Evolutionary conservation across 306 rosid species (phyloP).

Genomic region (Pyrus pyrifolia): DNA sequence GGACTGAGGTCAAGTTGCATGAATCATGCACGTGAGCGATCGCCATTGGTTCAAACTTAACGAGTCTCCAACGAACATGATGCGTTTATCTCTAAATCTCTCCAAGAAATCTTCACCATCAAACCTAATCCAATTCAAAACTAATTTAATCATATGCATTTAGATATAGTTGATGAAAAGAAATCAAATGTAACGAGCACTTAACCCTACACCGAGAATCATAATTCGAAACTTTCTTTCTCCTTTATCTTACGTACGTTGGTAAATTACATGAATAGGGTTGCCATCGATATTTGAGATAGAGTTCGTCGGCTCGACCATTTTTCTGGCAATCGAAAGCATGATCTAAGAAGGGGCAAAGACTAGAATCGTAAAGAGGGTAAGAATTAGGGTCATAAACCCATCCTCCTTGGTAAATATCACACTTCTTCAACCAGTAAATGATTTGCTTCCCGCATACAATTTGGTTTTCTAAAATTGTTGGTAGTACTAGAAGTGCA

Average conservation of each 20-base stretch:
- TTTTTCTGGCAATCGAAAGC: conserved; percentile 23
- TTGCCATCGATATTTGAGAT: conserved; percentile 36
- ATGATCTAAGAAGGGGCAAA: conserved; percentile 13
- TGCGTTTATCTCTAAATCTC: conserved; percentile 14
- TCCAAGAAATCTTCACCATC: conserved; percentile 12
- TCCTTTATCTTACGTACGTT: conserved; percentile 1
- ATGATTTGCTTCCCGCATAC: conserved; percentile 5
- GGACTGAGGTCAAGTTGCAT: neutral
- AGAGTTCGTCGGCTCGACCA: conserved; percentile 24
- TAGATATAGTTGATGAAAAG: too few species aligned
- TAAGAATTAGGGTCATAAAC: conserved; percentile 30
- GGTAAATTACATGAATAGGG: conserved; percentile 29
- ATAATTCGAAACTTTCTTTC: neutral
- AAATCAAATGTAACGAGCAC: neutral
- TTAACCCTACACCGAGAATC: neutral
- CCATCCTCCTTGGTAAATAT: conserved; percentile 27
- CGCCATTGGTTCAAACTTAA: conserved; percentile 35
- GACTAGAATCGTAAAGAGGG: conserved; percentile 27
- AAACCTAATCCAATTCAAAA: conserved; percentile 6
- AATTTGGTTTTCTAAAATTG: neutral
- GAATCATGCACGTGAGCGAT: conserved; percentile 34
- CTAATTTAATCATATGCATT: neutral
- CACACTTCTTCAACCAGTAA: neutral
- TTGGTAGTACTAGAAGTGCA: neutral
- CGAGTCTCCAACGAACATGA: conserved; percentile 36